A percentile compares a stretch with the other conserved stretches of the same genome.
Conservation (phyloP, 305 asterid species). For the Solanum hybrid region DNA sequence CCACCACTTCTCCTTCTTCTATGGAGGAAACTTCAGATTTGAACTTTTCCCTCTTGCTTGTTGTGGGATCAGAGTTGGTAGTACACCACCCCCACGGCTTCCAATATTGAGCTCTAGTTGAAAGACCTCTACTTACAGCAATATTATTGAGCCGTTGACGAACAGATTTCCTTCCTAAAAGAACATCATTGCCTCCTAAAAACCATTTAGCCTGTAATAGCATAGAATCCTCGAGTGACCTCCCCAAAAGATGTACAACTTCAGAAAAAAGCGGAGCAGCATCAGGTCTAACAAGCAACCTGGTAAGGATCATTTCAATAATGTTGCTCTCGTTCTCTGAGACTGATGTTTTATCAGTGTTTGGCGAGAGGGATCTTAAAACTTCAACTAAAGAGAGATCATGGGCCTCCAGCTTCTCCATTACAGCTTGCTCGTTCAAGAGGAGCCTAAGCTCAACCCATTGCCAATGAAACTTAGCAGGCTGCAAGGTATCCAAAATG, state of each 20-base stretch:
- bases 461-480: conserved; percentile 98
- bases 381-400: conserved; percentile 73
- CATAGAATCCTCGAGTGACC: conserved; percentile 92
- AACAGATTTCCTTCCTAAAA: conserved; percentile 85
- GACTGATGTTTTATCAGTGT: conserved; percentile 54
- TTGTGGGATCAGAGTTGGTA: conserved; percentile 26
- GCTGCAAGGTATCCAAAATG: conserved; percentile 83
- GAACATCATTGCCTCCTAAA: conserved; percentile 84
- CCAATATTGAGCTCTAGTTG: conserved; percentile 65
- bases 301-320: conserved; percentile 74
- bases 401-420: conserved; percentile 64
- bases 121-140: conserved; percentile 68
- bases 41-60: conserved; percentile 43
- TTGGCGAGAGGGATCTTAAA: conserved; percentile 67
- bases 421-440: conserved; percentile 82
- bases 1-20: conserved; percentile 97
- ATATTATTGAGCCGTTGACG: conserved; percentile 74
- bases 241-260: conserved; percentile 78
- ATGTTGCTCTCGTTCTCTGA: conserved; percentile 89
- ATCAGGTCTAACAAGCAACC: conserved; percentile 95
- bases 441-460: conserved; percentile 97
- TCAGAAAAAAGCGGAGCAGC: conserved; percentile 95
- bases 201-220: conserved; percentile 95
- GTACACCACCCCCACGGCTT: conserved; percentile 98
- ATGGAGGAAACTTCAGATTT: conserved; percentile 60